Evolutionary conservation across 805 yeast genomes (phyloP).

Genomic region (Grigorovia jiainica): DNA sequence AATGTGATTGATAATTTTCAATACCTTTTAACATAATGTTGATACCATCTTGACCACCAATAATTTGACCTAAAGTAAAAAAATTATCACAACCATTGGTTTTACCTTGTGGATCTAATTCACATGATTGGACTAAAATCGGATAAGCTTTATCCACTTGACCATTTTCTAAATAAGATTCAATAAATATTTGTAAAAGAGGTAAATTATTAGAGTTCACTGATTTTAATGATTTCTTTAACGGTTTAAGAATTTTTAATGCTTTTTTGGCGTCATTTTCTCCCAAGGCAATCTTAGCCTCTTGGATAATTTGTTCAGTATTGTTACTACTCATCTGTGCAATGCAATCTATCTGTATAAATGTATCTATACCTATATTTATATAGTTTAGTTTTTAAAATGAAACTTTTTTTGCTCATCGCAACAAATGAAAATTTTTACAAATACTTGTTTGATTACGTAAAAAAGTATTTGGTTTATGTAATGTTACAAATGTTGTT

Average conservation of each 20-base stretch:
- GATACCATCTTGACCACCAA: conserved; percentile 74
- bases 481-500: no score
- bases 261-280: conserved; percentile 29
- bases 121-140: conserved; percentile 49
- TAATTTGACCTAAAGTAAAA: conserved; percentile 81
- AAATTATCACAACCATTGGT: conserved; percentile 68
- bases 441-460: no score
- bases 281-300: conserved; percentile 19
- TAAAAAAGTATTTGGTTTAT: no score
- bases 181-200: conserved; percentile 55
- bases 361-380: not conserved
- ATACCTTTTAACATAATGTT: conserved; percentile 54
- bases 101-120: conserved; percentile 56
- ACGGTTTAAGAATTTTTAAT: conserved; percentile 27
- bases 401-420: conserved; percentile 2
- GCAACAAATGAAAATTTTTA: no score
- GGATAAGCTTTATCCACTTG: conserved; percentile 71
- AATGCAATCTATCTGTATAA: no score
- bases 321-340: not conserved
- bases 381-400: not conserved
- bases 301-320: conserved; percentile 3
- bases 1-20: conserved; percentile 24
- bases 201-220: conserved; percentile 30
- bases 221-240: conserved; percentile 19
- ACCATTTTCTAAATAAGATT: conserved; percentile 69